phyloP scores from a whole-genome alignment of 345 rosid genomes.

The Melaleuca quinquenervia region DNA sequence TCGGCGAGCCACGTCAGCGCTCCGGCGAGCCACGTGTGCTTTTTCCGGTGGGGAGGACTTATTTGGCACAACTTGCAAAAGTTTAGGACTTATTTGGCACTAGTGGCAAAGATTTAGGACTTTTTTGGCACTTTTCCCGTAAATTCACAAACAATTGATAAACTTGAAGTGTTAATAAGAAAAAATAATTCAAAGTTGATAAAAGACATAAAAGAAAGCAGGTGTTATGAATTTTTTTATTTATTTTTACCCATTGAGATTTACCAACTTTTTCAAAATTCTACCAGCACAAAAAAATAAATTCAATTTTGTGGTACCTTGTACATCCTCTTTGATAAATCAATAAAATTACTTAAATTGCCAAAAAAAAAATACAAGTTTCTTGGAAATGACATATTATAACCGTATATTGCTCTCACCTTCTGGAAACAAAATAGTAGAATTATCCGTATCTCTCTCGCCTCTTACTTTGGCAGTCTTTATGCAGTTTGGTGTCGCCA shows the following conservation, averaged over 20 bases:
- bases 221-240: not conserved
- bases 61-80: too few relatives aligned
- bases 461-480: not conserved
- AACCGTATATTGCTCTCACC: not conserved
- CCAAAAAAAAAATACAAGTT: too few relatives aligned
- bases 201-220: not conserved
- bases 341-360: too few relatives aligned
- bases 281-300: not conserved
- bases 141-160: too few relatives aligned
- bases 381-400: not conserved
- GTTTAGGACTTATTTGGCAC: too few relatives aligned
- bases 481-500: not conserved
- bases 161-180: not conserved
- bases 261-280: not conserved
- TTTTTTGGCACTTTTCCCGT: too few relatives aligned
- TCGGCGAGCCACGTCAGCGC: too few relatives aligned
- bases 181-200: not conserved
- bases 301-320: too few relatives aligned
- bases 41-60: too few relatives aligned
- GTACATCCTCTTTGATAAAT: too few relatives aligned
- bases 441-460: not conserved
- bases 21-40: too few relatives aligned
- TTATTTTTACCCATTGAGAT: not conserved
- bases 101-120: too few relatives aligned
- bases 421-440: not conserved